A percentile compares a stretch with the other conserved stretches of the same genome.
These are phyloP conservation scores for Hyphopichia buzzinii DNA, from an alignment of 1,139 yeast species.

Conservation along the genomic window DNA sequence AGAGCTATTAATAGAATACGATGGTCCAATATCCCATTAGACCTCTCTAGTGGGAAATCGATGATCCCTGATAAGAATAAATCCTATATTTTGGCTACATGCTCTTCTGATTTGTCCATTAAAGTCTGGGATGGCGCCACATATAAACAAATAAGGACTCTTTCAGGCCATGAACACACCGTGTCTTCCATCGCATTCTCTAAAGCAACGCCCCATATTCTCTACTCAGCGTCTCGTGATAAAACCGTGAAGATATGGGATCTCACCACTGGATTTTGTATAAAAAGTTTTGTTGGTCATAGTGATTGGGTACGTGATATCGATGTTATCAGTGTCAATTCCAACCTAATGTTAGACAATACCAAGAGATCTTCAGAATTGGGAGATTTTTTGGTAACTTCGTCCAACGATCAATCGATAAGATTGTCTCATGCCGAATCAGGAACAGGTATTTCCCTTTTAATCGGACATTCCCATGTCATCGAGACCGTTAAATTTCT, in stretches of 20 bases:
- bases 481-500: slow-evolving; percentile 72
- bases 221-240: slow-evolving; percentile 80
- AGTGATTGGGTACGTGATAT: slow-evolving; percentile 85
- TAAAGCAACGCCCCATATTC: slow-evolving; percentile 29
- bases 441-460: slow-evolving; percentile 66
- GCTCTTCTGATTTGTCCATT: slow-evolving; percentile 73
- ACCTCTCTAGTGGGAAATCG: slow-evolving; percentile 14
- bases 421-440: slow-evolving; percentile 62
- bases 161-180: slow-evolving; percentile 90
- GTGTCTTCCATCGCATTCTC: slow-evolving; percentile 65
- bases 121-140: slow-evolving; percentile 66
- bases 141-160: slow-evolving; percentile 58
- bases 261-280: slow-evolving; percentile 62
- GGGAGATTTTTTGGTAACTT: slow-evolving; percentile 66
- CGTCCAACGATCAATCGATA: slow-evolving; percentile 79
- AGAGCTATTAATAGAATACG: slow-evolving; percentile 63
- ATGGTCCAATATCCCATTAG: slow-evolving; percentile 45
- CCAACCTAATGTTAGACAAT: slow-evolving; percentile 11
- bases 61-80: slow-evolving; percentile 7
- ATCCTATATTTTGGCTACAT: slow-evolving; percentile 47
- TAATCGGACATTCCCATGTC: slow-evolving; percentile 82
- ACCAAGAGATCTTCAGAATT: slow-evolving; percentile 12
- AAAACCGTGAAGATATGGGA: slow-evolving; percentile 77
- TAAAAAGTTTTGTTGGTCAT: slow-evolving; percentile 70
- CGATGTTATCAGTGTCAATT: slow-evolving; percentile 33